These are phyloP conservation scores for Plasmodium vinckei DNA, from an alignment of 169 alveolate genomes.

Conservation along the genomic window DNA sequence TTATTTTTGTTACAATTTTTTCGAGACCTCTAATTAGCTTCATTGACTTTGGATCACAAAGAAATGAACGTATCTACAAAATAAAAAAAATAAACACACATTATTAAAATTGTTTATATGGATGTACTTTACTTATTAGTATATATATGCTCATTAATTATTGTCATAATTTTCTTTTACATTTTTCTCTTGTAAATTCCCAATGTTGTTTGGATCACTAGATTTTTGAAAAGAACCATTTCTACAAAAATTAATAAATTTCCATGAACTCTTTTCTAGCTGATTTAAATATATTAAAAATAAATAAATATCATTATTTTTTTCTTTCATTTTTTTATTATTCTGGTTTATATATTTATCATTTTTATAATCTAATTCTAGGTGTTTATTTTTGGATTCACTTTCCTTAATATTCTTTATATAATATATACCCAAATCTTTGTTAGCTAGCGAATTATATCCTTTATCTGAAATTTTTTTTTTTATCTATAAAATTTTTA, in stretches of 20 bases:
- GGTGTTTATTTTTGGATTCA: background rate
- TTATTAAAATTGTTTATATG: background rate
- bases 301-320: slow-evolving; percentile 11
- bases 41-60: slow-evolving; percentile 43
- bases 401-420: slow-evolving; percentile 4
- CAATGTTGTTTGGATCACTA: background rate
- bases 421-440: slow-evolving; percentile 13
- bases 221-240: slow-evolving; percentile 12
- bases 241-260: slow-evolving; percentile 70
- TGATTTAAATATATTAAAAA: slow-evolving; percentile 30
- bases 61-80: slow-evolving; percentile 34
- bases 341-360: slow-evolving; percentile 10
- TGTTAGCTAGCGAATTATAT: slow-evolving; percentile 44
- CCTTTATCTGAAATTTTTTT: slow-evolving; percentile 50
- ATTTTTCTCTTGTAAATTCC: slow-evolving; percentile 21
- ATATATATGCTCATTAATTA: slow-evolving; percentile 2
- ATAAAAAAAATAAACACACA: background rate
- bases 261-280: slow-evolving; percentile 26
- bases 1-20: slow-evolving; percentile 36
- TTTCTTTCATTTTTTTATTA: background rate
- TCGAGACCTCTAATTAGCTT: slow-evolving; percentile 29
- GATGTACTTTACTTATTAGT: background rate
- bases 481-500: slow-evolving; percentile 12
- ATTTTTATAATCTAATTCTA: slow-evolving; percentile 1
- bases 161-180: background rate